These are phyloP conservation scores for Poronia punctata DNA, from an alignment of 495 filamentous ascomycete genomes.

Conservation along the genomic window DNA sequence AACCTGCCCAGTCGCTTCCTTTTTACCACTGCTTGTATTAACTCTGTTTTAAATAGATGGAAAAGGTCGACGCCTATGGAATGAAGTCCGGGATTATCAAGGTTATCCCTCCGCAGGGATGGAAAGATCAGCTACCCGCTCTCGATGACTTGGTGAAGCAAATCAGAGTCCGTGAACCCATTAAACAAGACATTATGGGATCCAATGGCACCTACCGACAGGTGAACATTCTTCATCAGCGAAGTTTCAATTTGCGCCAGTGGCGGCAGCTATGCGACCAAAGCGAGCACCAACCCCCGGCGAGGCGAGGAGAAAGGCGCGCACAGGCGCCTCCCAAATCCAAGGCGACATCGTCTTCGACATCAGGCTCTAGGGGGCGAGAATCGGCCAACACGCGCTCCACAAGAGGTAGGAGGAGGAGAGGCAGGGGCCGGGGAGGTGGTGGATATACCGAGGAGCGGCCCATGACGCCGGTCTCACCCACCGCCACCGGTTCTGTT, in stretches of 20 bases:
- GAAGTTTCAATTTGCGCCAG: conserved; percentile 92
- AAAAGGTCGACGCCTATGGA: conserved; percentile 84
- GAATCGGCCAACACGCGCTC: conserved; percentile 29
- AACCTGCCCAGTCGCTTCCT: conserved; percentile 2
- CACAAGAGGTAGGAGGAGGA: conserved; percentile 28
- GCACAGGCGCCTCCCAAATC: conserved; percentile 50
- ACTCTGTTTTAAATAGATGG: conserved; percentile 41
- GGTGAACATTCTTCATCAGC: conserved; percentile 88
- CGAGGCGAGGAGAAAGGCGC: conserved; percentile 86
- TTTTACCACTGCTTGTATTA: conserved; percentile 7
- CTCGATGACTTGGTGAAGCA: conserved; percentile 84
- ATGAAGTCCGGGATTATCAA: conserved; percentile 97
- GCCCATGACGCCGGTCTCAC: conserved; percentile 50
- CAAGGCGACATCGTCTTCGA: conserved; percentile 21
- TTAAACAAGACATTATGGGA: conserved; percentile 95
- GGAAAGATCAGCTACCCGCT: conserved; percentile 69
- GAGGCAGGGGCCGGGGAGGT: conserved; percentile 23
- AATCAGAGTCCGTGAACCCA: conserved; percentile 90
- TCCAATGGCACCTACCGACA: conserved; percentile 91
- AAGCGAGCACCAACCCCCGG: conserved; percentile 90
- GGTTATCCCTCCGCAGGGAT: conserved; percentile 89
- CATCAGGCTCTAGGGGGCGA: conserved; percentile 17
- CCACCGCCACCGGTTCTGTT: conserved; percentile 36
- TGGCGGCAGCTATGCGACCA: conserved; percentile 90
- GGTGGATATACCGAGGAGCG: conserved; percentile 34